Conservation (phyloP, 108 stramenopile genomes). For the Nannochloropsis gaditana region DNA sequence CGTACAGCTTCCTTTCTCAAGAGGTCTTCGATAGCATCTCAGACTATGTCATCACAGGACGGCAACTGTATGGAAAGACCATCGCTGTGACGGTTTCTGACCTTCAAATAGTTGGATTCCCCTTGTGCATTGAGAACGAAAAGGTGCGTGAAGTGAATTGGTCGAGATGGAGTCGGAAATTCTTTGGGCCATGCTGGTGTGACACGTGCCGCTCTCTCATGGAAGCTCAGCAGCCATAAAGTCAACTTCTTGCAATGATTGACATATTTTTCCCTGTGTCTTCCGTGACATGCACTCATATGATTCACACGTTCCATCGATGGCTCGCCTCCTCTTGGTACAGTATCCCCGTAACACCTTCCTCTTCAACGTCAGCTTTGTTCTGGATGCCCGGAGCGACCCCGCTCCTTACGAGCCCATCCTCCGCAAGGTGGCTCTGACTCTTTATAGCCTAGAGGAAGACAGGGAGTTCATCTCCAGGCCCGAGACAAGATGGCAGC, state of each 20-base stretch:
- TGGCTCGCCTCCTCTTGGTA: not conserved
- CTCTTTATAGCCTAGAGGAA: constrained; percentile 22
- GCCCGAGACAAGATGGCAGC: not conserved
- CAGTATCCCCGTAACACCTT: constrained; percentile 32
- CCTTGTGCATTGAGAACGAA: constrained; percentile 23
- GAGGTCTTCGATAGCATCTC: constrained; percentile 17
- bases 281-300: not conserved
- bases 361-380: constrained; percentile 40
- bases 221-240: not conserved
- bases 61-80: constrained; percentile 10
- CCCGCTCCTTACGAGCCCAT: constrained; percentile 27
- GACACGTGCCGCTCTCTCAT: too few species aligned
- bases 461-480: constrained; percentile 24
- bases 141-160: not conserved
- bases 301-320: not conserved
- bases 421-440: constrained; percentile 20
- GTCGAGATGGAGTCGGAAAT: too few species aligned
- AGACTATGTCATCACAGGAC: constrained; percentile 25
- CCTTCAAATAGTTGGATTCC: constrained; percentile 22
- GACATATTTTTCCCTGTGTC: not conserved
- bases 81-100: constrained; percentile 7
- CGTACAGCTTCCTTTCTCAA: not conserved
- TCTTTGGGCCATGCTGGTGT: too few species aligned
- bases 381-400: constrained; percentile 20
- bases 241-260: not conserved